Evolutionary conservation across 345 rosid genomes (phyloP).

Genomic region (Pseudoturritis turrita): DNA sequence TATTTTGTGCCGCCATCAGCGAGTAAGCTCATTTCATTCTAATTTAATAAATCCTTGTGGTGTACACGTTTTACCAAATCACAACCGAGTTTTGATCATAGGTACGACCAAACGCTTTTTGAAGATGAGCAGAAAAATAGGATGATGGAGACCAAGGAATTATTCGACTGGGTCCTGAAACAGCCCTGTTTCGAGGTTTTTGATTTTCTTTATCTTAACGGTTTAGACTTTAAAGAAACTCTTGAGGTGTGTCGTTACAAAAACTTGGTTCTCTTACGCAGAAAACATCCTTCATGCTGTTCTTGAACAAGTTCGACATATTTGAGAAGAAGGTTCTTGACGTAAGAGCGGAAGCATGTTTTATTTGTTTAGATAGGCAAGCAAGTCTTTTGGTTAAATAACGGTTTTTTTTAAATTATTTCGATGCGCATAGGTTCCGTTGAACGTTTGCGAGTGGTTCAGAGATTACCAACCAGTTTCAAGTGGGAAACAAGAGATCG

Average conservation of each 20-base stretch:
- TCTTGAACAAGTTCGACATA: conserved; percentile 91
- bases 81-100: conserved; percentile 21
- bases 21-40: conserved; percentile 59
- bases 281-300: conserved; percentile 99
- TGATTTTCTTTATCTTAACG: not conserved
- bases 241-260: not conserved
- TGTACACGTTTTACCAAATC: not conserved
- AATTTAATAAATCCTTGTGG: not conserved
- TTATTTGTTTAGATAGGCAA: not conserved
- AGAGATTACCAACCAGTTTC: conserved; percentile 89
- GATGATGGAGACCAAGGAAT: conserved; percentile 91
- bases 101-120: conserved; percentile 93
- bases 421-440: conserved; percentile 54
- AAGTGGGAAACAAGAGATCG: conserved; percentile 87
- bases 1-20: conserved; percentile 97
- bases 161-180: conserved; percentile 95
- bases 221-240: not conserved
- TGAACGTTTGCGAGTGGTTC: conserved; percentile 90
- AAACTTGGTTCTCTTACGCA: conserved; percentile 33
- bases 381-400: not conserved
- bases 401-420: not conserved
- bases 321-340: conserved; percentile 91
- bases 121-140: conserved; percentile 90
- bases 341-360: conserved; percentile 40
- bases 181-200: conserved; percentile 96